phyloP scores from a whole-genome alignment of 2,329 filamentous ascomycete genomes.

The Scedosporium aurantiacum region DNA sequence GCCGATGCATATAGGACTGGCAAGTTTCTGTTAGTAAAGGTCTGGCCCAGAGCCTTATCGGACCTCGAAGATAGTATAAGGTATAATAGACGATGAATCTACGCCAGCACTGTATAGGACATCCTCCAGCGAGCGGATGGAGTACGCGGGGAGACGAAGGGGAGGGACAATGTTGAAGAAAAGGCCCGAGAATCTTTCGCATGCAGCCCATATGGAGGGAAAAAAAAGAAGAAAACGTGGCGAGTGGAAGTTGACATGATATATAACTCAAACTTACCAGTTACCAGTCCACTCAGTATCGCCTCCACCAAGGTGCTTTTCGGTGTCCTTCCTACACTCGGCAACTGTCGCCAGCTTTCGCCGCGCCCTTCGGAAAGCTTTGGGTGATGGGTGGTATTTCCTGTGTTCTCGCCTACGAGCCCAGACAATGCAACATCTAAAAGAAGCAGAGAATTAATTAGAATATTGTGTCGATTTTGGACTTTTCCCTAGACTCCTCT shows the following conservation, averaged over 20 bases:
- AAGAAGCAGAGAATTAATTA: no score
- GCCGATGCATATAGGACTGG: constrained; percentile 23
- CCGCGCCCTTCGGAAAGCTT: constrained; percentile 13
- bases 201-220: neutral
- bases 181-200: neutral
- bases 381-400: constrained; percentile 10
- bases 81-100: neutral
- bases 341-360: constrained; percentile 20
- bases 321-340: constrained; percentile 12
- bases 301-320: constrained; percentile 2
- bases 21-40: neutral
- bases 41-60: no score
- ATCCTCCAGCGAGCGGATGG: neutral
- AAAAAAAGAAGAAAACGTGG: neutral
- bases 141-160: neutral
- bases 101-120: neutral
- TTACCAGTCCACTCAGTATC: constrained; percentile 5
- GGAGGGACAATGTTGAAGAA: neutral
- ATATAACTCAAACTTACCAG: constrained; percentile 3
- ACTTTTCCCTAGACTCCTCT: no score
- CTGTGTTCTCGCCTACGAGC: constrained; percentile 8
- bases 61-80: neutral
- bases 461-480: no score
- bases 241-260: neutral
- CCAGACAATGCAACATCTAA: constrained; percentile 2